These are phyloP conservation scores for Tephrocybe sp. DNA, from an alignment of 768 basidiomycete species.

Conservation along the genomic window DNA sequence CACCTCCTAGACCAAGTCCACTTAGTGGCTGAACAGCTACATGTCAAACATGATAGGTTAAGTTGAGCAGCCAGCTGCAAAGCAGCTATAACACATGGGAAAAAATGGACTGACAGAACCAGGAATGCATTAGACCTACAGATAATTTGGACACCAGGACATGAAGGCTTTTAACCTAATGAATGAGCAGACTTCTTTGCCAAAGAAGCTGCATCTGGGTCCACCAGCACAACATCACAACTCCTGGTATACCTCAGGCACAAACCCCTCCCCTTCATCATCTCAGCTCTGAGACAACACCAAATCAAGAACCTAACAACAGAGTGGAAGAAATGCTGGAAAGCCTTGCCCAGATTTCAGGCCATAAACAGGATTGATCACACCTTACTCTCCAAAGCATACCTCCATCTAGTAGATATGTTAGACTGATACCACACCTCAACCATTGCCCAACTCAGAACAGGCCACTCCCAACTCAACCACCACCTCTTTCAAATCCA, in stretches of 20 bases:
- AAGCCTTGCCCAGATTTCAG: slow-evolving; percentile 7
- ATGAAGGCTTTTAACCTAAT: slow-evolving; percentile 5
- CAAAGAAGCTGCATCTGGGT: neutral
- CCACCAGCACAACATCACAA: neutral
- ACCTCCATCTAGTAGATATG: neutral
- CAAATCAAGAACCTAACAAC: neutral
- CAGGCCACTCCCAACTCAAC: too few species aligned
- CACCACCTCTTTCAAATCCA: too few species aligned
- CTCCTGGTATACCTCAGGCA: neutral
- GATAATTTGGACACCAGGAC: slow-evolving; percentile 6
- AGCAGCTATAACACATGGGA: too few species aligned
- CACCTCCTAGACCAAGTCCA: too few species aligned
- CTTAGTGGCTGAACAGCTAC: too few species aligned
- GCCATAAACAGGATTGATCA: too few species aligned
- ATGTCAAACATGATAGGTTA: too few species aligned
- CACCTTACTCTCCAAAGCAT: neutral
- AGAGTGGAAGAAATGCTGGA: slow-evolving; percentile 10
- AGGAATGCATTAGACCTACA: too few species aligned
- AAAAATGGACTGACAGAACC: too few species aligned
- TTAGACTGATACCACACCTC: too few species aligned
- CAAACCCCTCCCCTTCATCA: slow-evolving; percentile 14
- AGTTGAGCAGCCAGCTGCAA: too few species aligned
- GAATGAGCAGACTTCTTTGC: slow-evolving; percentile 1
- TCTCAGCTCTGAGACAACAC: slow-evolving; percentile 6
- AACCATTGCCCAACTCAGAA: too few species aligned